A percentile compares a stretch with the other conserved stretches of the same genome.
These are phyloP conservation scores for Talaromyces nanjingensis DNA, from an alignment of 495 filamentous ascomycete species.

Conservation along the genomic window DNA sequence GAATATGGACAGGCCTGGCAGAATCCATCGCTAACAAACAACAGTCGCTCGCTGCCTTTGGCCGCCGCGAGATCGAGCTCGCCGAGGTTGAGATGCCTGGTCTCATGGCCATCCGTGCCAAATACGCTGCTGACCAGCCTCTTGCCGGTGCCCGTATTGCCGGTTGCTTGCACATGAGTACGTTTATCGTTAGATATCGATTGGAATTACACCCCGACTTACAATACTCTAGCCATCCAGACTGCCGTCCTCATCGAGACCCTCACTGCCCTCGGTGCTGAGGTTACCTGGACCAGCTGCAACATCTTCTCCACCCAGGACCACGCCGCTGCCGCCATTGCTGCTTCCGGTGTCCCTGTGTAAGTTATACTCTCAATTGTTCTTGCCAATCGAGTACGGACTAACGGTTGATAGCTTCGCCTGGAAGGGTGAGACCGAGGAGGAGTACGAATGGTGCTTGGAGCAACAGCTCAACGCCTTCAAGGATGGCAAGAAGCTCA, in stretches of 20 bases:
- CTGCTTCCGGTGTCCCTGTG: slow-evolving; percentile 88
- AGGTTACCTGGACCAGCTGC: slow-evolving; percentile 94
- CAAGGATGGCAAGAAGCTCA: slow-evolving; percentile 93
- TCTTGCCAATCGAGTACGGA: not conserved
- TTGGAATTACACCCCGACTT: slow-evolving; percentile 8
- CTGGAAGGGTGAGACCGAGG: slow-evolving; percentile 99
- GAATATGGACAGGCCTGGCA: not conserved
- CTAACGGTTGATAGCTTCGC: slow-evolving; percentile 57
- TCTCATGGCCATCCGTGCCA: slow-evolving; percentile 87
- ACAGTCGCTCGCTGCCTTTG: slow-evolving; percentile 87
- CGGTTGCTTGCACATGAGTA: slow-evolving; percentile 98
- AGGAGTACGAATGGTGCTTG: slow-evolving; percentile 99
- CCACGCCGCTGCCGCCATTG: slow-evolving; percentile 95
- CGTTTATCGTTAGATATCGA: slow-evolving; percentile 12
- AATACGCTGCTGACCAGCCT: slow-evolving; percentile 91
- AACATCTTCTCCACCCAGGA: slow-evolving; percentile 99
- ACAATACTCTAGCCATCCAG: slow-evolving; percentile 67
- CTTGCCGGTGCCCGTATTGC: slow-evolving; percentile 87
- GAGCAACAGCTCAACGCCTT: slow-evolving; percentile 97
- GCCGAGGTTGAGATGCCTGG: slow-evolving; percentile 98
- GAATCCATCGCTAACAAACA: slow-evolving; percentile 14
- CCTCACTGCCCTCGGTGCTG: slow-evolving; percentile 83
- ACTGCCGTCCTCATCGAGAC: slow-evolving; percentile 99
- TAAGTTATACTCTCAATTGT: slow-evolving; percentile 28
- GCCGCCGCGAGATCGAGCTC: slow-evolving; percentile 97